Conservation (phyloP, 768 basidiomycete genomes). For the Rhodotorula taiwanensis region DNA sequence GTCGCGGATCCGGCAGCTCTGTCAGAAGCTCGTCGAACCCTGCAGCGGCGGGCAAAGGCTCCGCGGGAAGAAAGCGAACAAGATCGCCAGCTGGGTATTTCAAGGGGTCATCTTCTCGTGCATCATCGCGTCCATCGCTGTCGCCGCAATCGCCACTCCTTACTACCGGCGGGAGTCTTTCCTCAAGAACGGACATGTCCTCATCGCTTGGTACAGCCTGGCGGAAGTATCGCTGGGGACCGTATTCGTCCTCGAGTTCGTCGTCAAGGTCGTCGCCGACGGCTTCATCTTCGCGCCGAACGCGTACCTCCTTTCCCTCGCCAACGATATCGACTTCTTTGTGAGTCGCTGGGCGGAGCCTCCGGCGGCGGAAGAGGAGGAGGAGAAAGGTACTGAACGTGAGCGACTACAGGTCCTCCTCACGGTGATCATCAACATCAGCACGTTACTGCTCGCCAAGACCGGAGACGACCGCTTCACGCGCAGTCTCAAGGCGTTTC, state of each 20-base stretch:
- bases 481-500: conserved; percentile 75
- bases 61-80: conserved; percentile 65
- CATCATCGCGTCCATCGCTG: conserved; percentile 71
- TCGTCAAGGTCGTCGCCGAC: conserved; percentile 86
- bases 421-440: conserved; percentile 39
- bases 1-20: conserved; percentile 62
- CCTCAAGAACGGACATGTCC: conserved; percentile 53
- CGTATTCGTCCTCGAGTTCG: conserved; percentile 59
- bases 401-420: conserved; percentile 56
- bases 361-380: conserved; percentile 45
- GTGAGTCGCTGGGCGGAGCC: conserved; percentile 47
- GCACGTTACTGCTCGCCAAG: conserved; percentile 14
- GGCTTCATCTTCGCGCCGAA: conserved; percentile 86
- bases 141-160: conserved; percentile 77
- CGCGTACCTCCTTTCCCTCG: conserved; percentile 81
- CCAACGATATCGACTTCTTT: conserved; percentile 84
- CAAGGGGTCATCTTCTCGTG: conserved; percentile 65
- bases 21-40: conserved; percentile 76
- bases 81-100: conserved; percentile 62
- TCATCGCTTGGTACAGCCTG: conserved; percentile 79
- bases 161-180: conserved; percentile 71
- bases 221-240: conserved; percentile 67
- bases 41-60: conserved; percentile 72
- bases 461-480: conserved; percentile 58
- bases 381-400: no score